Base-by-base conservation (phyloP, 805 yeast genomes). In the Ogataea trehalophila region DNA sequence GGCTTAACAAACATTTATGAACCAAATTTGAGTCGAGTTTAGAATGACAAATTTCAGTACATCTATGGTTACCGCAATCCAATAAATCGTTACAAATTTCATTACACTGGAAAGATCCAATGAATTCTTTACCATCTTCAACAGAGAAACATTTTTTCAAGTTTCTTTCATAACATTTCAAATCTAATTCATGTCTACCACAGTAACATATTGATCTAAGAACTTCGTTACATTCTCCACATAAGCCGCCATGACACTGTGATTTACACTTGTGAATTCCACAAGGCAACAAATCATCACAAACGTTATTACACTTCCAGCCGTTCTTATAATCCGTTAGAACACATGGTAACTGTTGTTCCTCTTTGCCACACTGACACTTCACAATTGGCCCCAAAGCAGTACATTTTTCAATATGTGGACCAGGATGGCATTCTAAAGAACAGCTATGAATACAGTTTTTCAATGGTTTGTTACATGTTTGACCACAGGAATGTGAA, bases 401-500 rank as follows among this genome's bases (percentile, higher is more conserved):
- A 14, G 85, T 81, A 69, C 97, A 90, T 23, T 71, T 71, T 37
- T 71, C 71, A 0, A 88, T 81, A 65, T 91, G 97, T 1, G 90
- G 85, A 0, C 96, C 97, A 2, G 96, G 92, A 63, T 90, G 97
- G 62, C 97, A 90, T 15, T 76, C 74, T 4, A 81, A 67, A 1
- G 86, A 66, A 60, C 97, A 90, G 3, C 80, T 77, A 61, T 90
- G 97, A 2, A 81, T 74, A 62, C 97, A 86, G 5, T 65, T 60
- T 1, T 66, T 62, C 43, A 83, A 71, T 33, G 77, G 74, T 36
- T 71, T 68, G 43, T 76, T 75, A 69, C 97, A 90, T 0, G 87
- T 74, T 60, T 86, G 90, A 2, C 96, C 96, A 72, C 97, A 91
- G 42, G 94, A 83, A 55, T 90, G 94, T 0, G 97, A 96, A 43